phyloP scores from a whole-genome alignment of 768 basidiomycete genomes.

The Suillus decipiens region DNA sequence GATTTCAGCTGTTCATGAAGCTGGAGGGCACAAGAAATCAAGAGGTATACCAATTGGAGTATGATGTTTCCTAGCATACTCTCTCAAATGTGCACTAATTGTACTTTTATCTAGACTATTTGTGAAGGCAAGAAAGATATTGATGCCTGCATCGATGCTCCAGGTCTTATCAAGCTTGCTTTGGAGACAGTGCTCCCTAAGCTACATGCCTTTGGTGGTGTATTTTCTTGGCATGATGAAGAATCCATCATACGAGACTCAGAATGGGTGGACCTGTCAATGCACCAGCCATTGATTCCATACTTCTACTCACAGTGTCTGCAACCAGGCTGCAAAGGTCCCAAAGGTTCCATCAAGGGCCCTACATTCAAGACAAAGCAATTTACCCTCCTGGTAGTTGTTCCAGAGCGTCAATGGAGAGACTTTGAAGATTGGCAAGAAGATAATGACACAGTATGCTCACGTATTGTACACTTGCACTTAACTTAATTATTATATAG shows the following conservation, averaged over 20 bases:
- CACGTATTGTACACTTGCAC: no score
- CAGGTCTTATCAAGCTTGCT: neutral
- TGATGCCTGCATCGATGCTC: constrained; percentile 2
- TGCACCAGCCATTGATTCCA: neutral
- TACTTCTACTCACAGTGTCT: constrained; percentile 13
- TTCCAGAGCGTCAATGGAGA: constrained; percentile 10
- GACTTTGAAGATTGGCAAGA: constrained; percentile 8
- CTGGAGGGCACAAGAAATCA: no score
- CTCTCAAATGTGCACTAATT: no score
- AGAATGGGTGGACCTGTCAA: constrained; percentile 9
- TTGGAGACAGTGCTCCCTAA: constrained; percentile 1
- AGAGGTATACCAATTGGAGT: no score
- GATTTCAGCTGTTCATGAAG: no score
- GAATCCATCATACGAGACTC: constrained; percentile 1
- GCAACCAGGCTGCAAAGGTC: no score
- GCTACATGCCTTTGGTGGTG: neutral
- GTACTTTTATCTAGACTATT: constrained; percentile 9
- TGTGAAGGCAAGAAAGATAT: constrained; percentile 10
- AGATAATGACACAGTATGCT: neutral
- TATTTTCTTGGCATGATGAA: neutral
- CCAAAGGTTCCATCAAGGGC: neutral
- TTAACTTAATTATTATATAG: neutral
- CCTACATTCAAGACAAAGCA: constrained; percentile 10
- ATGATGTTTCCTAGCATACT: no score
- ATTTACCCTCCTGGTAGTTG: constrained; percentile 7